phyloP scores from a whole-genome alignment of 805 yeast species.

The Lipomyces starkeyi region DNA sequence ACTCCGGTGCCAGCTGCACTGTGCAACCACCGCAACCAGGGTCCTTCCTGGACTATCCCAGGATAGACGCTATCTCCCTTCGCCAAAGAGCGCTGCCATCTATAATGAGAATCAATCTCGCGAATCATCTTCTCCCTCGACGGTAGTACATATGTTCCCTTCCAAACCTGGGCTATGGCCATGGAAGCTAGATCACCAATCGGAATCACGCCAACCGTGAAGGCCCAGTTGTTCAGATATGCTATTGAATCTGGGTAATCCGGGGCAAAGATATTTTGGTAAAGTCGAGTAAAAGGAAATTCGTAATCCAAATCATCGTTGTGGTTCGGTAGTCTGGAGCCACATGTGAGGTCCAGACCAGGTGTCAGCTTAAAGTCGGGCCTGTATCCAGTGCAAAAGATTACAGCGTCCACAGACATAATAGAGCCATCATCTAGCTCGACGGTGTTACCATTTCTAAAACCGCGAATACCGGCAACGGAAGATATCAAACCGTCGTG shows the following conservation, averaged over 20 bases:
- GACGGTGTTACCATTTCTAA: background rate
- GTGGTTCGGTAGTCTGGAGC: no score
- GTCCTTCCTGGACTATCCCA: background rate
- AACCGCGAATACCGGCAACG: background rate
- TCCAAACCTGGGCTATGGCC: background rate
- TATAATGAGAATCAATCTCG: background rate
- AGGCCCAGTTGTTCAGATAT: background rate
- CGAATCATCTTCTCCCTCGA: background rate
- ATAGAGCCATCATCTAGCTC: background rate
- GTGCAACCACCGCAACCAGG: background rate
- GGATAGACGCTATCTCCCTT: background rate
- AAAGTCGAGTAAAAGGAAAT: background rate
- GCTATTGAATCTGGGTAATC: background rate
- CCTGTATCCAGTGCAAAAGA: background rate
- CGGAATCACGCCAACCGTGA: background rate
- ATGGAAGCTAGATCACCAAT: background rate
- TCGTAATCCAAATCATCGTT: no score
- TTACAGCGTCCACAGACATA: background rate
- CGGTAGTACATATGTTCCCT: background rate
- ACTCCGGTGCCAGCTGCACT: background rate
- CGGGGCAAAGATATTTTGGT: background rate
- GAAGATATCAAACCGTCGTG: background rate
- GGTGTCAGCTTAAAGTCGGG: background rate
- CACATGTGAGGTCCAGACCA: background rate
- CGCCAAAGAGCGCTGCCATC: background rate